Evolutionary conservation across 768 basidiomycete species (phyloP).

Genomic region (Xerocomellus amylosporus): DNA sequence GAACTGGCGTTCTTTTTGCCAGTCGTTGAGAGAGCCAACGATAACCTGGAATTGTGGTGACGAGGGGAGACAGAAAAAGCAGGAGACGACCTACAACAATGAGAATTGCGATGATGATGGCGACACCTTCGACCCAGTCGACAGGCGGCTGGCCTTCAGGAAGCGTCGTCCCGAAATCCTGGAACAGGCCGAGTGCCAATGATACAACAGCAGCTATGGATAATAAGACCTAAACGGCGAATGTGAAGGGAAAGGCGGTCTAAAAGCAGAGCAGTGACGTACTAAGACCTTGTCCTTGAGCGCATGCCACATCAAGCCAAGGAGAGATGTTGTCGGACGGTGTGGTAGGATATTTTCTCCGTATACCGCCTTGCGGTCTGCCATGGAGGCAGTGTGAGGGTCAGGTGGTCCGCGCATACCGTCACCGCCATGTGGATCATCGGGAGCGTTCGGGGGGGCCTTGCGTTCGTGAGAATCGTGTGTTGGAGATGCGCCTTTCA

Average conservation of each 20-base stretch:
- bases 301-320: slow-evolving; percentile 81
- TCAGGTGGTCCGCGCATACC: slow-evolving; percentile 1
- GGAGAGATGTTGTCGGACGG: slow-evolving; percentile 64
- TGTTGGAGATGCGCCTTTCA: slow-evolving; percentile 32
- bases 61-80: neutral
- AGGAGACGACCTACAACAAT: slow-evolving; percentile 58
- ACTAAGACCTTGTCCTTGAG: slow-evolving; percentile 90
- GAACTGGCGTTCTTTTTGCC: slow-evolving; percentile 98
- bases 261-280: slow-evolving; percentile 27
- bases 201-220: slow-evolving; percentile 92
- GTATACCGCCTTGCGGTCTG: slow-evolving; percentile 64
- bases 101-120: slow-evolving; percentile 70
- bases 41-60: slow-evolving; percentile 51
- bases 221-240: slow-evolving; percentile 65
- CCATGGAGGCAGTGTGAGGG: slow-evolving; percentile 43
- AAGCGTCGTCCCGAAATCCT: slow-evolving; percentile 78
- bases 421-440: slow-evolving; percentile 1
- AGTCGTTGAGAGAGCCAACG: slow-evolving; percentile 95
- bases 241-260: slow-evolving; percentile 3
- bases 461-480: slow-evolving; percentile 23
- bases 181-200: slow-evolving; percentile 89
- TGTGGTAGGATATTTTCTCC: slow-evolving; percentile 74
- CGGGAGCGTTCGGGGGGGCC: neutral
- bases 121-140: slow-evolving; percentile 96
- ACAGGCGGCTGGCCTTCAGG: slow-evolving; percentile 66